Evolutionary conservation across 495 filamentous ascomycete species (phyloP).

Genomic region (Ascodesmis nigricans): DNA sequence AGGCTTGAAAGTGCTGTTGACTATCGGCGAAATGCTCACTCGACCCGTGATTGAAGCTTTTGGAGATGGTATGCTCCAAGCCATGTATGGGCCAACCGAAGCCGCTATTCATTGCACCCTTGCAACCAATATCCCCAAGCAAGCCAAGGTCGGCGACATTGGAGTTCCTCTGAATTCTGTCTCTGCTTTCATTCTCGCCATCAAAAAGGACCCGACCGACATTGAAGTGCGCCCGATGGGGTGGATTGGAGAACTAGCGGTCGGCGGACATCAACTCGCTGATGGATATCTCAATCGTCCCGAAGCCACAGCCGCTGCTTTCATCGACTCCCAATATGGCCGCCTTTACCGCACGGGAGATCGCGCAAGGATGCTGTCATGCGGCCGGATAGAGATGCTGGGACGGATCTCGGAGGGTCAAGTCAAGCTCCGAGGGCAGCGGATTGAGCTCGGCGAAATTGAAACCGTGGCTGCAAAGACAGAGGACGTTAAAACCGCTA

Average conservation of each 20-base stretch:
- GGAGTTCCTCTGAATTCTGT: constrained; percentile 54
- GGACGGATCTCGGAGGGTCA: constrained; percentile 60
- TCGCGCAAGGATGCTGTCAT: constrained; percentile 41
- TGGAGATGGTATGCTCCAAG: constrained; percentile 44
- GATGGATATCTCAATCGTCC: constrained; percentile 62
- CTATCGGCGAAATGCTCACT: constrained; percentile 77
- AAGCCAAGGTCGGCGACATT: constrained; percentile 40
- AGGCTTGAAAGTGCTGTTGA: constrained; percentile 39
- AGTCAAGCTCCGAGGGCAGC: constrained; percentile 61
- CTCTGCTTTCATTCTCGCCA: constrained; percentile 43
- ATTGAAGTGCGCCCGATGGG: constrained; percentile 39
- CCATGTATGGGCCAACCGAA: constrained; percentile 78
- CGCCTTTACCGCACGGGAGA: constrained; percentile 70
- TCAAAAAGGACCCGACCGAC: constrained; percentile 16
- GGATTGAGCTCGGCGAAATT: constrained; percentile 65
- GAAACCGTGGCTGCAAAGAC: constrained; percentile 43
- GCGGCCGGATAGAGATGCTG: constrained; percentile 56
- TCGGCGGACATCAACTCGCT: constrained; percentile 63
- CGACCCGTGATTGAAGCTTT: constrained; percentile 49
- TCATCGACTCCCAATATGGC: constrained; percentile 29
- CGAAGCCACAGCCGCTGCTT: constrained; percentile 50
- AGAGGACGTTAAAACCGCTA: constrained; percentile 30
- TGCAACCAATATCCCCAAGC: constrained; percentile 26
- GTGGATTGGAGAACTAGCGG: constrained; percentile 53
- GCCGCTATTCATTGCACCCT: constrained; percentile 58